Percentiles rank a stretch among this genome's conserved stretches.
phyloP scores from a whole-genome alignment of 1,284 basidiomycete genomes.

The Heliocybe sulcata region DNA sequence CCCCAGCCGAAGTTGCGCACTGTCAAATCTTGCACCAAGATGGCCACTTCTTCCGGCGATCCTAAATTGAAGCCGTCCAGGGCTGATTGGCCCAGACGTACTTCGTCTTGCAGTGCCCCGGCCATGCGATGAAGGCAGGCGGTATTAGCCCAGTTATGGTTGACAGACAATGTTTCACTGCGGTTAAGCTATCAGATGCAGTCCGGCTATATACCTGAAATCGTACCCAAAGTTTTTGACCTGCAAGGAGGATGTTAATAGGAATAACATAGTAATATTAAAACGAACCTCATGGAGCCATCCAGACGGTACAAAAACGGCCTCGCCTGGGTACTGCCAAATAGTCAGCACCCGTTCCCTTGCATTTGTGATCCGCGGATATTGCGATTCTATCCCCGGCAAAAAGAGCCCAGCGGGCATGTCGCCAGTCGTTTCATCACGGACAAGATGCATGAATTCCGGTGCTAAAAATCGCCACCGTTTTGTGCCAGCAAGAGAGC shows the following conservation, averaged over 20 bases:
- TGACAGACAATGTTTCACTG: constrained; percentile 1
- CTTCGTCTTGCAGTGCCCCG: not conserved
- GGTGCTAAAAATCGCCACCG: constrained; percentile 1
- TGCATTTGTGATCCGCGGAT: not conserved
- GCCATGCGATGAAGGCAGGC: not conserved
- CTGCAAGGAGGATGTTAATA: not conserved
- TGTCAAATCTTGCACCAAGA: not conserved
- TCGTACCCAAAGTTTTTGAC: constrained; percentile 4
- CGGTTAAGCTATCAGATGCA: not conserved
- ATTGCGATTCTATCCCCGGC: not conserved
- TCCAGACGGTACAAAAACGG: not conserved
- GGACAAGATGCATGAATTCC: not conserved
- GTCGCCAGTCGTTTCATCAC: not conserved
- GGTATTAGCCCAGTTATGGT: constrained; percentile 4
- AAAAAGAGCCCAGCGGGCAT: not conserved
- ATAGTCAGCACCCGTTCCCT: not conserved
- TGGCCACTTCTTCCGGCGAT: not conserved
- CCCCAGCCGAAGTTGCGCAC: not conserved
- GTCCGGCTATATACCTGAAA: not conserved
- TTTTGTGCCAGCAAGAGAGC: not conserved
- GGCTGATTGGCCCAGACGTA: not conserved
- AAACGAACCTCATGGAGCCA: not conserved
- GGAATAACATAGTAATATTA: not conserved
- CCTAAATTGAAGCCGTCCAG: not conserved
- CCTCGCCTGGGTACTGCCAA: constrained; percentile 2